A percentile compares a stretch with the other conserved stretches of the same genome.
Evolutionary conservation across 225 moss, liverwort and hornwort genomes (phyloP).

Genomic region (Antitrichia curtipendula): DNA sequence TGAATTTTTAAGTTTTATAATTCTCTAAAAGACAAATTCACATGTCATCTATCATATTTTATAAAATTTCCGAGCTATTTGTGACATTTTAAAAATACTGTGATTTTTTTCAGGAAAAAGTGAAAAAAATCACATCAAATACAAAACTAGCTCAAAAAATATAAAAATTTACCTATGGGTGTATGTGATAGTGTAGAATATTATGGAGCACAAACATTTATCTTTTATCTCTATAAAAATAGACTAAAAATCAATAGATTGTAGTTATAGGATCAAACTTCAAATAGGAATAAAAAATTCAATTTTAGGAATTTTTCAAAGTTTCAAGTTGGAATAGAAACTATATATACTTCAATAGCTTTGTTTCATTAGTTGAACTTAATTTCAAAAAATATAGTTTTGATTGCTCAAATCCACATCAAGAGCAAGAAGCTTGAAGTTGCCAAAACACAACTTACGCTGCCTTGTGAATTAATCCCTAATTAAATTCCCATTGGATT

Average conservation of each 20-base stretch:
- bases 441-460: background rate
- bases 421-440: background rate
- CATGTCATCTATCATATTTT: no score
- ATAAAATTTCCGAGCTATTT: no score
- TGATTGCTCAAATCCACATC: background rate
- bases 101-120: no score
- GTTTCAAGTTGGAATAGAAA: background rate
- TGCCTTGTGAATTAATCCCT: no score
- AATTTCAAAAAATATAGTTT: background rate
- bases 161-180: background rate
- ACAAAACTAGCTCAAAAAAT: background rate
- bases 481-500: no score
- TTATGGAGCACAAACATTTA: background rate
- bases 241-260: background rate
- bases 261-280: background rate
- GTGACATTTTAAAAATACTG: background rate
- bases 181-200: no score
- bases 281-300: background rate
- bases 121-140: no score
- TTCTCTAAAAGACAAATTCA: background rate
- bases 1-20: background rate
- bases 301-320: background rate
- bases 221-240: background rate
- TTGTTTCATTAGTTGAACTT: background rate
- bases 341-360: background rate